These are phyloP conservation scores for Chloranthus sessilifolius DNA, from an alignment of 164 flowering plant genomes.

Conservation along the genomic window DNA sequence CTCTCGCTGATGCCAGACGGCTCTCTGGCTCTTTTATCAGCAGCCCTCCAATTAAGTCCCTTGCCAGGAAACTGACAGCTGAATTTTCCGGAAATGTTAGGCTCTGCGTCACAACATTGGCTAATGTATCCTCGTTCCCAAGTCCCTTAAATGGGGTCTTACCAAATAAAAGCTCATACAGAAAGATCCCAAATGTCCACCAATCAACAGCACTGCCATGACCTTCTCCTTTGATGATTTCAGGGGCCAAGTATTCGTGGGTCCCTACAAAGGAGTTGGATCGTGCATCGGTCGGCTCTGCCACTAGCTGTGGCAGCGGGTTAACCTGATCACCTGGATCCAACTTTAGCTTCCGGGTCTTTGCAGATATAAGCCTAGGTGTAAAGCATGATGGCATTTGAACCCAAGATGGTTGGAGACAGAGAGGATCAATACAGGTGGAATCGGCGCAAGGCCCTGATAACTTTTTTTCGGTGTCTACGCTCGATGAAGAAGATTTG, in stretches of 20 bases:
- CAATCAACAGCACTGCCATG: slow-evolving; percentile 94
- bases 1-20: slow-evolving; percentile 67
- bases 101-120: slow-evolving; percentile 60
- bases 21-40: slow-evolving; percentile 66
- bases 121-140: slow-evolving; percentile 63
- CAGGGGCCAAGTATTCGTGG: slow-evolving; percentile 91
- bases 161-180: slow-evolving; percentile 75
- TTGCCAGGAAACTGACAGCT: slow-evolving; percentile 51
- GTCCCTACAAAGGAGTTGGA: slow-evolving; percentile 94
- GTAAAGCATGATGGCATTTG: slow-evolving; percentile 68
- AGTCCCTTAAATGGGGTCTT: slow-evolving; percentile 80
- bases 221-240: slow-evolving; percentile 77
- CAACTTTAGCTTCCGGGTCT: slow-evolving; percentile 41
- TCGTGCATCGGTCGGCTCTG: slow-evolving; percentile 80
- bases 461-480: slow-evolving; percentile 31
- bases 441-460: slow-evolving; percentile 50
- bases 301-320: slow-evolving; percentile 74
- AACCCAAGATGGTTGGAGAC: slow-evolving; percentile 67
- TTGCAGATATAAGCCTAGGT: slow-evolving; percentile 42
- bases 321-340: slow-evolving; percentile 37
- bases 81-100: slow-evolving; percentile 64
- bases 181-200: slow-evolving; percentile 87
- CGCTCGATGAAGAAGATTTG: slow-evolving; percentile 35
- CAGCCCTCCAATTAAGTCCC: slow-evolving; percentile 60
- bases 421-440: slow-evolving; percentile 76